These are phyloP conservation scores for Aurantiochytrium sp. DNA, from an alignment of 108 stramenopile genomes.

Conservation along the genomic window DNA sequence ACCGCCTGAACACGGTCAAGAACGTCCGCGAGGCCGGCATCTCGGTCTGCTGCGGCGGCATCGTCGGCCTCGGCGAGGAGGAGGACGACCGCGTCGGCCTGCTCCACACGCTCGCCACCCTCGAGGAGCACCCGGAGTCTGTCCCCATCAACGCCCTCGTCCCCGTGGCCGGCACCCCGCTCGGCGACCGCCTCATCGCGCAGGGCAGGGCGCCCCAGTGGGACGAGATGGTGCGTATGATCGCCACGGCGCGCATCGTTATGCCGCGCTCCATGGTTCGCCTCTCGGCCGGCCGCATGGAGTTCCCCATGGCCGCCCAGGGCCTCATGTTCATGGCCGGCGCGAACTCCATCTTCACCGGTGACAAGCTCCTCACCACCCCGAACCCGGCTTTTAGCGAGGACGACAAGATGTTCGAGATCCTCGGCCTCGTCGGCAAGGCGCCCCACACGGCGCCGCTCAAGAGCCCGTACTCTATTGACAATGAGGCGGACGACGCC, in stretches of 20 bases:
- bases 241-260: slow-evolving; percentile 90
- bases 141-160: slow-evolving; percentile 95
- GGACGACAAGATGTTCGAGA: slow-evolving; percentile 76
- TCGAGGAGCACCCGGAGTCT: slow-evolving; percentile 89
- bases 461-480: slow-evolving; percentile 25
- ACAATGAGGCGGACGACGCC: background rate
- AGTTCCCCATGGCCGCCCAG: slow-evolving; percentile 88
- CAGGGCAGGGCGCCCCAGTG: slow-evolving; percentile 73
- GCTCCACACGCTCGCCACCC: slow-evolving; percentile 84
- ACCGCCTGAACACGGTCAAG: slow-evolving; percentile 86
- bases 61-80: slow-evolving; percentile 87
- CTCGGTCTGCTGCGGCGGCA: slow-evolving; percentile 94
- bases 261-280: slow-evolving; percentile 97
- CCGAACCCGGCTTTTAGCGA: slow-evolving; percentile 85
- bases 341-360: slow-evolving; percentile 96
- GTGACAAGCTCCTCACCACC: slow-evolving; percentile 90
- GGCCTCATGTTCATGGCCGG: slow-evolving; percentile 94
- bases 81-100: slow-evolving; percentile 86
- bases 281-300: slow-evolving; percentile 84
- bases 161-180: slow-evolving; percentile 78
- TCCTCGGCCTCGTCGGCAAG: slow-evolving; percentile 64
- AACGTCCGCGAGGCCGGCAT: slow-evolving; percentile 94
- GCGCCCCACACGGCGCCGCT: slow-evolving; percentile 1
- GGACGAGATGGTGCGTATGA: slow-evolving; percentile 94
- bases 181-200: slow-evolving; percentile 65